Evolutionary conservation across 768 basidiomycete genomes (phyloP), one percentile per base, ranked within the genome.

Genomic region (Candolleomyces aberdarensis): DNA sequence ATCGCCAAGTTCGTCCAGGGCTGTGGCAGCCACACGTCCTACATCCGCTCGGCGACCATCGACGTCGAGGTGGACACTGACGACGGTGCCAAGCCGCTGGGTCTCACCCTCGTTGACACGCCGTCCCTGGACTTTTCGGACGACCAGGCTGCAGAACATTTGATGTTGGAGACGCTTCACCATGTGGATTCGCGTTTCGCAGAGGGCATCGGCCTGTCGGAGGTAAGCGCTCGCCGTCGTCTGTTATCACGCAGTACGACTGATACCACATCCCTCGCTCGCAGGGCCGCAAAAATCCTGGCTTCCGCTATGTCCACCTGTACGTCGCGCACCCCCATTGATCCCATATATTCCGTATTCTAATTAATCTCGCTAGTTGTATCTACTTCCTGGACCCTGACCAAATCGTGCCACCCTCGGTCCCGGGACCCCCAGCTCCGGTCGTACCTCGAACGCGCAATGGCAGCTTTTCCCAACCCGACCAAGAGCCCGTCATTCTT

Each of bases 361-460:
- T 58, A 63, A 29, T 61, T 32, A 9, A 47, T 22, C 55, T 55
- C 39, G 64, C 59, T 75, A 92, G 91, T 62, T 93, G 91, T 68
- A 85, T 94, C 61, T 94, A 94, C 76, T 91, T 94, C 75, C 78
- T 94, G 75, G 89, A 93, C 81, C 92, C 92, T 58, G 89, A 91
- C 78, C 71, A 80, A 71, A 91, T 93, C 66, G 80, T 91, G 61
- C 89, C 89, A 59, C 88, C 87, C 39, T 80, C 84, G 58, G 84
- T 85, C 48, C 79, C 88, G 63, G 83, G 81, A 22, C 87, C 85
- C 46, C 85, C 88, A 61, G 85, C 80, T 48, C 88, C 89, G 47
- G 78, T 85, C 64, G 82, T 89, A 64, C 78, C 88, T 65, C 84
- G 90, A 63, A 74, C 88, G 52, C 89, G 86, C 65, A 83, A 81